phyloP scores from a whole-genome alignment of 169 alveolate genomes.

The Theileria parva region DNA sequence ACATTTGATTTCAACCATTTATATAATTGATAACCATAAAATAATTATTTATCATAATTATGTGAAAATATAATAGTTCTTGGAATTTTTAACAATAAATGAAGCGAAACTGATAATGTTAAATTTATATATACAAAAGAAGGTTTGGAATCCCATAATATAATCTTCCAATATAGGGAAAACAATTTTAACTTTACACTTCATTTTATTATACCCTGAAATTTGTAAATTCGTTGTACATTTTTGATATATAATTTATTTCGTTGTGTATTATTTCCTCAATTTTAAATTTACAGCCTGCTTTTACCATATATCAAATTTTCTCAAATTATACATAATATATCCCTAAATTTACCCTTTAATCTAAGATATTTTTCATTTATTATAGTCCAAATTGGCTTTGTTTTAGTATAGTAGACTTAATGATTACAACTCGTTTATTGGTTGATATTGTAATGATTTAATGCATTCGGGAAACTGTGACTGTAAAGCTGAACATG shows the following conservation, averaged over 20 bases:
- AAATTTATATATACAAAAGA: not conserved
- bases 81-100: not conserved
- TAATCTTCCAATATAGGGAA: not conserved
- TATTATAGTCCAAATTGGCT: not conserved
- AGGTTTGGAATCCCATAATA: not conserved
- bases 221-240: not conserved
- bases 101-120: not conserved
- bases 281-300: not conserved
- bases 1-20: not conserved
- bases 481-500: conserved; percentile 68
- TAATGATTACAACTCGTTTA: not conserved
- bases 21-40: too few relatives aligned
- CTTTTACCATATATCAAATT: not conserved
- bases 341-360: not conserved
- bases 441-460: not conserved
- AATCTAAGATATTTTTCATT: not conserved
- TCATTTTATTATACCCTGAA: not conserved
- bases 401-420: not conserved
- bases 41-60: not conserved
- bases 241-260: not conserved
- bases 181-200: not conserved
- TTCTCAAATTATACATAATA: not conserved
- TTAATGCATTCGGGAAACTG: conserved; percentile 64
- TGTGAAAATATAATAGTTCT: not conserved
- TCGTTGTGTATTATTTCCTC: not conserved